phyloP scores from a whole-genome alignment of 306 rosid species.

The Corylus avellana region DNA sequence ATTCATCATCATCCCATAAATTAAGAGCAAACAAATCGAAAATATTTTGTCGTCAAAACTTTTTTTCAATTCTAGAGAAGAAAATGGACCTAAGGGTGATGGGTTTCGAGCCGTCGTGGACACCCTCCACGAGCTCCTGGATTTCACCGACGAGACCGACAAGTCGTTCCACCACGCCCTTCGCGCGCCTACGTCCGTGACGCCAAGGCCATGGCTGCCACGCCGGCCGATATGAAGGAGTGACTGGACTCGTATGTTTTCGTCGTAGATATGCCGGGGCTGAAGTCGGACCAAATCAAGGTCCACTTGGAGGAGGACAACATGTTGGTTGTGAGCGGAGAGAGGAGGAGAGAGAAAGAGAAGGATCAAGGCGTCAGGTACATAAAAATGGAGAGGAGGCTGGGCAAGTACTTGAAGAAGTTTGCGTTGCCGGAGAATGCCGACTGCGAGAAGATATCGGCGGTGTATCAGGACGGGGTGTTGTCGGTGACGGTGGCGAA shows the following conservation, averaged over 20 bases:
- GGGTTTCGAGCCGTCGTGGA: slow-evolving; percentile 35
- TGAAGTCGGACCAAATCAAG: slow-evolving; percentile 34
- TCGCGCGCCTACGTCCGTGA: slow-evolving; percentile 35
- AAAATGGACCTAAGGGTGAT: slow-evolving; percentile 35
- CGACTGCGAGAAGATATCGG: slow-evolving; percentile 36
- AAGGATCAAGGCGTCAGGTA: slow-evolving; percentile 30
- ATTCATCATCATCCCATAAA: background rate
- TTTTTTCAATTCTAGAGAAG: background rate
- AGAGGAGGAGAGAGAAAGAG: slow-evolving; percentile 46
- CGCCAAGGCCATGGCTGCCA: slow-evolving; percentile 43
- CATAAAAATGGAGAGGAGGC: slow-evolving; percentile 59
- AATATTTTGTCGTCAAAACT: background rate
- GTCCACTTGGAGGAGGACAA: slow-evolving; percentile 42
- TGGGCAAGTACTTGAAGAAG: slow-evolving; percentile 50
- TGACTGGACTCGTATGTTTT: slow-evolving; percentile 25
- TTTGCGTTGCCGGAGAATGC: slow-evolving; percentile 48
- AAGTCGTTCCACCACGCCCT: slow-evolving; percentile 34
- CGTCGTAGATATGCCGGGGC: slow-evolving; percentile 42
- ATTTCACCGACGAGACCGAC: slow-evolving; percentile 36
- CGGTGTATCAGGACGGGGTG: slow-evolving; percentile 45
- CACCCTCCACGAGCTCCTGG: slow-evolving; percentile 48
- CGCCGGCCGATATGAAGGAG: slow-evolving; percentile 43
- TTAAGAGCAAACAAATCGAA: background rate
- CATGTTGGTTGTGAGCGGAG: slow-evolving; percentile 43
- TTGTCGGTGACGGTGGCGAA: slow-evolving; percentile 37